A percentile compares a stretch with the other conserved stretches of the same genome.
These are phyloP conservation scores for Cucurbita ficifolia DNA, from an alignment of 306 rosid species.

Conservation along the genomic window DNA sequence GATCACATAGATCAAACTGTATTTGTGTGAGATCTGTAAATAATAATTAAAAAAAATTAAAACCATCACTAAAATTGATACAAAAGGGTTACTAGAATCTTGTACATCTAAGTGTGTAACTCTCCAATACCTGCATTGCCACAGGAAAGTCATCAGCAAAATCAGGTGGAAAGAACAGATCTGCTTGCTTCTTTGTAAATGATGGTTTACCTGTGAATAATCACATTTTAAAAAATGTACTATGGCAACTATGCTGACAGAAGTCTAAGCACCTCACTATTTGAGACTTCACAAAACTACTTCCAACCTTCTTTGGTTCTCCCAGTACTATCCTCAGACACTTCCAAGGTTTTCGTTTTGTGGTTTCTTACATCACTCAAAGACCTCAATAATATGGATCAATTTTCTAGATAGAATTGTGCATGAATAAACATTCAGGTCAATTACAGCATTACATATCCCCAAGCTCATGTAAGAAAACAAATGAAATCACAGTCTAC, in stretches of 20 bases:
- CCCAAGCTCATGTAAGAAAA: background rate
- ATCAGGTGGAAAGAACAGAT: slow-evolving; percentile 98
- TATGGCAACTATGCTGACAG: background rate
- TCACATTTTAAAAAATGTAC: slow-evolving; percentile 3
- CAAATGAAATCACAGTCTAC: background rate
- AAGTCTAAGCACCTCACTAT: background rate
- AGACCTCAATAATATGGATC: background rate
- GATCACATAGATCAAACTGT: slow-evolving; percentile 86
- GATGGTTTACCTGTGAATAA: slow-evolving; percentile 76
- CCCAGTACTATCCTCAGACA: background rate
- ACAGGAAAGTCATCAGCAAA: slow-evolving; percentile 98
- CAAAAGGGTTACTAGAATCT: background rate
- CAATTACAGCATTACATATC: background rate
- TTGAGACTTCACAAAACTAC: background rate
- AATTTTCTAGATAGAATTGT: background rate
- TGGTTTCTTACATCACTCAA: background rate
- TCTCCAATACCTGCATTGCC: slow-evolving; percentile 76
- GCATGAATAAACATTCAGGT: background rate
- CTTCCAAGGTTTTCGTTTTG: background rate
- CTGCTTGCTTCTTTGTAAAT: slow-evolving; percentile 94
- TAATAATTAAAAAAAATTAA: background rate
- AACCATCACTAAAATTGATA: slow-evolving; percentile 2
- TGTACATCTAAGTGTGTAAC: slow-evolving; percentile 6
- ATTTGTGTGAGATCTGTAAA: slow-evolving; percentile 88
- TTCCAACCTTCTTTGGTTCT: slow-evolving; percentile 2